Conservation (phyloP, 331 rosid genomes). For the Quercus lobata region DNA sequence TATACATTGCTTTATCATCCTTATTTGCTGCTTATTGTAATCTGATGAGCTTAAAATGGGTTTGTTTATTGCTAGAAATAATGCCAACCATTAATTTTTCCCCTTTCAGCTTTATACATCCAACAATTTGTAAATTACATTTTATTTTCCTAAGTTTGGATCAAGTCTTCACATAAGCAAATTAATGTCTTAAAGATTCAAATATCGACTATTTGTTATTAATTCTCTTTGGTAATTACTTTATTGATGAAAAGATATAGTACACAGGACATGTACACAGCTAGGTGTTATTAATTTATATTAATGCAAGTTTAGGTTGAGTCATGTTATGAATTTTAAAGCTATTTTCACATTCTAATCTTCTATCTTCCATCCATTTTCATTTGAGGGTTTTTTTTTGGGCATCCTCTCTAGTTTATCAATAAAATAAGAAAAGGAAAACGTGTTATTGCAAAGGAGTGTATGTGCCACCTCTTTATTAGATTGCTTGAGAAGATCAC, state of each 20-base stretch:
- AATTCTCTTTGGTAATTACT: neutral
- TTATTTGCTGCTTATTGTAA: neutral
- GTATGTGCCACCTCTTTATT: neutral
- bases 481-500: neutral
- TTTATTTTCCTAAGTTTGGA: too few species aligned
- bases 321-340: too few species aligned
- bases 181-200: neutral
- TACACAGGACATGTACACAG: neutral
- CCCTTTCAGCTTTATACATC: neutral
- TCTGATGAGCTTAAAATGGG: neutral
- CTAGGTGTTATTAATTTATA: neutral
- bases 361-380: neutral
- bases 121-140: neutral
- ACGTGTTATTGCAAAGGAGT: too few species aligned
- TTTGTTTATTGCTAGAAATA: neutral
- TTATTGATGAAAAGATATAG: neutral
- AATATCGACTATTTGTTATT: neutral
- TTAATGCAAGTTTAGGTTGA: conserved; percentile 1
- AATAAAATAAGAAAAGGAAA: neutral
- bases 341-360: neutral
- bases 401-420: neutral
- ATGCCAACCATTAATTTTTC: neutral
- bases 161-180: too few species aligned
- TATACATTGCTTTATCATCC: neutral
- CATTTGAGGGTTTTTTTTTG: neutral